A percentile compares a stretch with the other conserved stretches of the same genome.
These are phyloP conservation scores for Apophysomyces elegans DNA, from an alignment of 371 early-diverging fungal species.

Conservation along the genomic window DNA sequence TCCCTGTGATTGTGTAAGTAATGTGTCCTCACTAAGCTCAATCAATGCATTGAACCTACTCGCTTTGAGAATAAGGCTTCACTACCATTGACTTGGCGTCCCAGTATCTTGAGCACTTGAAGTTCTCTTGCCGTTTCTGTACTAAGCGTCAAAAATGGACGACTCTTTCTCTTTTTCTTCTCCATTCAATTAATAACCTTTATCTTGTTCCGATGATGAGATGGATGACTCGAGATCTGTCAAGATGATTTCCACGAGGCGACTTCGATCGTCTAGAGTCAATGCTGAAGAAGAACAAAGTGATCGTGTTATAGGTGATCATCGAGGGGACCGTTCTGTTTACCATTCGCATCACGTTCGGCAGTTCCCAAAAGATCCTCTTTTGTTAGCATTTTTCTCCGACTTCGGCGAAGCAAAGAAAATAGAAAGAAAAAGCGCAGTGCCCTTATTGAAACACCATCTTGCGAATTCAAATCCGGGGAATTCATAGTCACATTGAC, in stretches of 20 bases:
- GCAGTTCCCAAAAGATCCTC: neutral
- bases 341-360: conserved; percentile 3
- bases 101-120: conserved; percentile 17
- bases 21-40: conserved; percentile 7
- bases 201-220: neutral
- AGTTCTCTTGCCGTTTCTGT: conserved; percentile 8
- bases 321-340: neutral
- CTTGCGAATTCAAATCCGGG: no score
- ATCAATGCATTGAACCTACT: conserved; percentile 11
- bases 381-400: conserved; percentile 6
- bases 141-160: neutral
- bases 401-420: neutral
- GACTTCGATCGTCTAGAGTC: neutral
- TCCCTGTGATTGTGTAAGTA: conserved; percentile 24
- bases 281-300: neutral
- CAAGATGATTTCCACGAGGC: conserved; percentile 3
- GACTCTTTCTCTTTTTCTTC: no score
- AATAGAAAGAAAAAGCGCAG: neutral
- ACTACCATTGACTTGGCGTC: conserved; percentile 4
- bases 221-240: conserved; percentile 10
- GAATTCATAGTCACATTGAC: no score
- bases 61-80: conserved; percentile 15
- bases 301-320: neutral
- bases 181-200: neutral
- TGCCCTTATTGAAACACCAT: neutral